Evolutionary conservation across 2,329 filamentous ascomycete species (phyloP), one percentile per base, ranked within the genome.

Genomic region (Phyllosticta citriasiana): DNA sequence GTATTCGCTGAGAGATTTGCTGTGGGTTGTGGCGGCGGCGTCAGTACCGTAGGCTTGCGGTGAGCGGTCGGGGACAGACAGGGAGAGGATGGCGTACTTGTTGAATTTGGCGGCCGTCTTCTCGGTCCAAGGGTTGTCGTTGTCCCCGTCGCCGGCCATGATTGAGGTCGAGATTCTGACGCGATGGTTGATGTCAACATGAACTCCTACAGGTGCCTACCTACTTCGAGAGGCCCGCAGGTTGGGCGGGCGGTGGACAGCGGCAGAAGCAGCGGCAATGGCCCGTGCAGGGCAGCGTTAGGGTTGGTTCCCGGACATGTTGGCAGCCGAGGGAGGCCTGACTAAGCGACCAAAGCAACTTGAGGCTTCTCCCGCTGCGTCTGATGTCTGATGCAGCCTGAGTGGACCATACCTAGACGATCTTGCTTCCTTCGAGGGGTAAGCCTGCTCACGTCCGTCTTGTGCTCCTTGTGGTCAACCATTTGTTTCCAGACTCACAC

Each of bases 1-100:
- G 77, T 88, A 97, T 73, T 97, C 87, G 79, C 91, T 96, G 70
- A 87, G 84, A 60, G 81, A 82, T 80, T 97, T 97, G 67, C 93
- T 96, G 55, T 56, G 30, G 27, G 25, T 69, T 63, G 51, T 7
- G 59, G 53, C 53, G 55, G 54, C 52, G 26, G 30, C 27, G 52
- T 55, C 51, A 55, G 57, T 14, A 47, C 27, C 6, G 27, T 30
- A 30, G 27, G 27, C 6, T 30, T 7, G 27, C 19, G 26, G 26
- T 27, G 2, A 8, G 27, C 24, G 16, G 25, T 25, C 35, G 27
- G 40, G 33, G 22, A 24, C 55, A 58, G 50, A 59, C n/a, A 47
- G 61, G 55, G 53, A 12, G 33, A 33, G 58, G 26, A 26, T 27
- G 61, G 57, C 69, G 62, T 68, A 77, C 75, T 69, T 74, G 59